These are phyloP conservation scores for Hymenoscyphus salicellus DNA, from an alignment of 2,329 filamentous ascomycete species.

Conservation along the genomic window DNA sequence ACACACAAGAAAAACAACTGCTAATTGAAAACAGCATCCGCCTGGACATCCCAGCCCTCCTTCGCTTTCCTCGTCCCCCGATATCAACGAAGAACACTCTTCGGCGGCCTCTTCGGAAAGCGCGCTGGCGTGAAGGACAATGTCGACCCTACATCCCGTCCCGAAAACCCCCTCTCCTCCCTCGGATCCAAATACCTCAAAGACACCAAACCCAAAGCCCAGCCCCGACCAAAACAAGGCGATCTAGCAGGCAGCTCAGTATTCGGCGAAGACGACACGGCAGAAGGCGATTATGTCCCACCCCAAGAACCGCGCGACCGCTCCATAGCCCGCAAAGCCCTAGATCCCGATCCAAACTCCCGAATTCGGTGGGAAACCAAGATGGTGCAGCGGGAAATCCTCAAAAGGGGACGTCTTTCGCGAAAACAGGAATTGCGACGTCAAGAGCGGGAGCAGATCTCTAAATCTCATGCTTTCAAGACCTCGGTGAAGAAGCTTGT, in stretches of 20 bases:
- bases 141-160: neutral
- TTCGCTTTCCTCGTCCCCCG: constrained; percentile 34
- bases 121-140: neutral
- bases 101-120: constrained; percentile 11
- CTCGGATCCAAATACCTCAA: constrained; percentile 44
- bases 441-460: constrained; percentile 52
- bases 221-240: constrained; percentile 41
- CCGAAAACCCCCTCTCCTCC: constrained; percentile 58
- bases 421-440: constrained; percentile 66
- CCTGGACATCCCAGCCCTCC: constrained; percentile 40
- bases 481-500: constrained; percentile 91
- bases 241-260: constrained; percentile 48
- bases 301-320: constrained; percentile 41
- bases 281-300: neutral
- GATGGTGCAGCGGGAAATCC: constrained; percentile 76
- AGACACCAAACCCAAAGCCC: constrained; percentile 25
- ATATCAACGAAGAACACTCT: constrained; percentile 30
- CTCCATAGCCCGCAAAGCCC: constrained; percentile 56
- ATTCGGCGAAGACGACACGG: constrained; percentile 44
- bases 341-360: constrained; percentile 72
- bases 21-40: constrained; percentile 29
- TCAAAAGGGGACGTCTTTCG: constrained; percentile 63
- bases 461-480: constrained; percentile 69
- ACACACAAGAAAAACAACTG: constrained; percentile 1
- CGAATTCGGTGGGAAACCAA: constrained; percentile 77